phyloP scores from a whole-genome alignment of 192 early-diverging fungal genomes.

The Coemansia pectinata region DNA sequence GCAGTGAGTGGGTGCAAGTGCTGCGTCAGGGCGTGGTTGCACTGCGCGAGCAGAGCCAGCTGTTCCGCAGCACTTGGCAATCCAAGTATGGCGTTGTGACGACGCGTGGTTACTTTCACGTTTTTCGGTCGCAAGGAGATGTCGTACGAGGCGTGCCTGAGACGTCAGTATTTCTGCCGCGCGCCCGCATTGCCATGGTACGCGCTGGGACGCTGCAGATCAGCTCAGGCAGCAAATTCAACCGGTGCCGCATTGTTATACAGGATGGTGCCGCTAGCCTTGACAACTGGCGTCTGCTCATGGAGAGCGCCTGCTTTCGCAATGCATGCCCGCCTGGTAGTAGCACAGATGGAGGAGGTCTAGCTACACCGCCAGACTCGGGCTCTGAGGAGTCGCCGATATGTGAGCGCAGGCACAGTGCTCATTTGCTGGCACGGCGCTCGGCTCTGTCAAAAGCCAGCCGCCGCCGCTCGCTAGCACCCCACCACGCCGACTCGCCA shows the following conservation, averaged over 20 bases:
- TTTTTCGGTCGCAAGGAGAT: constrained; percentile 54
- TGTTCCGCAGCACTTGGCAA: constrained; percentile 55
- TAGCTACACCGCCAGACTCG: constrained; percentile 45
- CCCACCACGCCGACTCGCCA: neutral
- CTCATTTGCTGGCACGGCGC: neutral
- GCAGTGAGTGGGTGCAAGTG: constrained; percentile 41
- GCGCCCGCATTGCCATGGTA: constrained; percentile 24
- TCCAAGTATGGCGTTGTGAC: constrained; percentile 53
- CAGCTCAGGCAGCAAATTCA: constrained; percentile 37
- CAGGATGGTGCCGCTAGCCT: constrained; percentile 39
- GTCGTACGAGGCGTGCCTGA: constrained; percentile 46
- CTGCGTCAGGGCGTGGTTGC: constrained; percentile 51
- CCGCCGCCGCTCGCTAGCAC: neutral
- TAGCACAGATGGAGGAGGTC: neutral
- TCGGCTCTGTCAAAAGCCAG: neutral
- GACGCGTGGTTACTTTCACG: constrained; percentile 47
- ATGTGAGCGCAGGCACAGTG: neutral
- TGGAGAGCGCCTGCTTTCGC: constrained; percentile 26
- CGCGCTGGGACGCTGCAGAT: constrained; percentile 35
- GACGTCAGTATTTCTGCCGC: constrained; percentile 45
- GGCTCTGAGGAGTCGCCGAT: constrained; percentile 30
- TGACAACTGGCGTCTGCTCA: constrained; percentile 38
- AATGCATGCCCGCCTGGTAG: neutral
- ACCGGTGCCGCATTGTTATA: constrained; percentile 42
- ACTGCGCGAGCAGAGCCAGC: constrained; percentile 37